Base-by-base conservation (phyloP, 768 basidiomycete species). In the Pholiota microspora region DNA sequence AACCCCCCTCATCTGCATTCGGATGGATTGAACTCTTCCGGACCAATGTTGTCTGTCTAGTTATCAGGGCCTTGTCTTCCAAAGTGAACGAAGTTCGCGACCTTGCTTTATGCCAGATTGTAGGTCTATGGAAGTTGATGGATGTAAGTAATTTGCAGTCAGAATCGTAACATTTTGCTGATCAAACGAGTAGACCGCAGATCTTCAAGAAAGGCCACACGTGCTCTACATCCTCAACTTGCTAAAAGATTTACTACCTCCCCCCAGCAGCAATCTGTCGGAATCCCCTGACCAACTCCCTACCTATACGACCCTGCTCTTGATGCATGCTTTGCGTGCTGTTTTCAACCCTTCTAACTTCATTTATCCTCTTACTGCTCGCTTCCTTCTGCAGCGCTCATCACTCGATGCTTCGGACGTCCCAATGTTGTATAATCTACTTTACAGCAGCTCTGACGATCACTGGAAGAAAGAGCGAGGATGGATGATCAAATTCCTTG, bases 371-470 rank as follows among this genome's bases (percentile, higher is more conserved):
- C 72, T 88, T 13, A 89, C 88, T 0, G 85, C 91, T 1, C 81
- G 89, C 4, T 98, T 97, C 77, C 80, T 98, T 4, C 80, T 98
- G 0, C 94, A 97, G 69, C 84, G 96, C 1, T 87, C 93, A 0
- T 80, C 84, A 51, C 72, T 98, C 6, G 95, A 98, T 62, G 72
- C 73, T 0, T 74, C 72, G 0, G 95, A 98, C 64, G 91, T 98
- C 0, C 96, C 96, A 0, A 85, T 98, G 85, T 71, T 99, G 4
- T 98, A 92, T 64, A 77, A 77, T 9, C 87, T 96, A 84, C 75
- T 98, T 3, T 97, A 93, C 66, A 92, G 89, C 61, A 80, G 74
- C 54, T 79, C 77, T 18, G 87, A 90, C 35, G 86, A 89, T 8
- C 84, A 87, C 12, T 94, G 91, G 88, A 88, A 84, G 71, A 88